Percentiles rank a stretch among this genome's conserved stretches.
phyloP scores from a whole-genome alignment of 2,329 filamentous ascomycete genomes.

The Kalmusia sp. region DNA sequence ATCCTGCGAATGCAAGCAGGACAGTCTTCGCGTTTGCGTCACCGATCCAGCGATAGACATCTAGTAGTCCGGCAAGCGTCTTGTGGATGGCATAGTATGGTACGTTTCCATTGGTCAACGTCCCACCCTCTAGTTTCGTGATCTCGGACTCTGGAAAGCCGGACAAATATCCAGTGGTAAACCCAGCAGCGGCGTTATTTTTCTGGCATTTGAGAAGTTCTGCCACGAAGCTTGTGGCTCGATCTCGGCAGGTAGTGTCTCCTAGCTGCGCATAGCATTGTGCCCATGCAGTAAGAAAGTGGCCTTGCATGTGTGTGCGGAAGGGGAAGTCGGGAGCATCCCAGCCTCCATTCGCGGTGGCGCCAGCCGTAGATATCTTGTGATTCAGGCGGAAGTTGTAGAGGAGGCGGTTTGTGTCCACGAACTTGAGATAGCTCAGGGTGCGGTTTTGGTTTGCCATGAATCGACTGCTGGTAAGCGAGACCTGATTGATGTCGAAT shows the following conservation, averaged over 20 bases:
- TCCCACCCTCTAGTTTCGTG: conserved; percentile 51
- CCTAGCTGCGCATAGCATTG: conserved; percentile 56
- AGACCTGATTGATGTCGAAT: conserved; percentile 52
- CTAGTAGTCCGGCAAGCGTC: conserved; percentile 59
- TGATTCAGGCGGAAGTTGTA: conserved; percentile 59
- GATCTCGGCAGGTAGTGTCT: conserved; percentile 53
- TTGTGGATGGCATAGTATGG: conserved; percentile 64
- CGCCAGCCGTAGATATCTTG: conserved; percentile 55
- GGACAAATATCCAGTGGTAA: conserved; percentile 56
- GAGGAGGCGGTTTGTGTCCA: conserved; percentile 56
- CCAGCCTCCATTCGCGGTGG: conserved; percentile 58
- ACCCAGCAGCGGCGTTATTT: conserved; percentile 57
- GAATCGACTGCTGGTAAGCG: conserved; percentile 50
- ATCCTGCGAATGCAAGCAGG: conserved; percentile 53
- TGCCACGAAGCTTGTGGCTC: conserved; percentile 55
- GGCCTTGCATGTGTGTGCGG: conserved; percentile 59
- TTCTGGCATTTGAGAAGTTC: conserved; percentile 60
- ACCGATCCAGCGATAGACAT: conserved; percentile 57
- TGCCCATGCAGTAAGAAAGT: conserved; percentile 59
- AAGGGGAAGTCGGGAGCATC: conserved; percentile 63
- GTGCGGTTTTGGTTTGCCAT: conserved; percentile 57
- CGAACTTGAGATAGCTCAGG: conserved; percentile 54
- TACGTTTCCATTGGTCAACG: conserved; percentile 58
- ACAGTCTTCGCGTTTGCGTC: conserved; percentile 53
- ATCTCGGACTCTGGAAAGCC: conserved; percentile 63